phyloP scores from a whole-genome alignment of 2,329 filamentous ascomycete species.

The Microdochium trichocladiopsis region DNA sequence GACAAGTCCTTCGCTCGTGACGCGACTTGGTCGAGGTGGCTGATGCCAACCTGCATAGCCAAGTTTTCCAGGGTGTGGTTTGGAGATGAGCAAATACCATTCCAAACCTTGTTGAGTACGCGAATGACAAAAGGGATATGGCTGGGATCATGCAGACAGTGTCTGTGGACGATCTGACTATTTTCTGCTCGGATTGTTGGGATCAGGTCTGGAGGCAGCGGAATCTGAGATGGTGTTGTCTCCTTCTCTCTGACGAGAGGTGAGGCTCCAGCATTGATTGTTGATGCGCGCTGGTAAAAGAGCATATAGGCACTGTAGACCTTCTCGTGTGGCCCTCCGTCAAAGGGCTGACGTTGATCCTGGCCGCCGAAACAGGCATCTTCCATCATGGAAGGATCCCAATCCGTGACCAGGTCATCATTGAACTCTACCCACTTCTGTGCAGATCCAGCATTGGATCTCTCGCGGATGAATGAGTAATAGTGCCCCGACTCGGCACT shows the following conservation, averaged over 20 bases:
- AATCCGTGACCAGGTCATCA: constrained; percentile 72
- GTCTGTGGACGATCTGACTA: constrained; percentile 63
- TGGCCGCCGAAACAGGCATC: constrained; percentile 73
- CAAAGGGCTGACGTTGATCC: constrained; percentile 45
- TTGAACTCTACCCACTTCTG: constrained; percentile 86
- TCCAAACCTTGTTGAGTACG: constrained; percentile 51
- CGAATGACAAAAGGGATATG: constrained; percentile 62
- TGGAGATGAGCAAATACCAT: constrained; percentile 41
- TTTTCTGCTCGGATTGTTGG: constrained; percentile 67
- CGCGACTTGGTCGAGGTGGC: constrained; percentile 70
- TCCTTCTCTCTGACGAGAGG: constrained; percentile 28
- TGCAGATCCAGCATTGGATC: constrained; percentile 44
- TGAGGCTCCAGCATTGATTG: constrained; percentile 50
- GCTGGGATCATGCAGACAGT: constrained; percentile 70
- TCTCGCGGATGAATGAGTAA: constrained; percentile 88
- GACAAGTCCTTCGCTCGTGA: constrained; percentile 63
- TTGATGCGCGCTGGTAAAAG: constrained; percentile 79
- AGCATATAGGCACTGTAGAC: constrained; percentile 93
- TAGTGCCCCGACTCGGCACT: constrained; percentile 94
- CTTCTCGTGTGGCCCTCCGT: constrained; percentile 52
- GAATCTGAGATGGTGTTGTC: constrained; percentile 34
- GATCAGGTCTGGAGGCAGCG: constrained; percentile 36
- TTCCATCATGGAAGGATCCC: constrained; percentile 68
- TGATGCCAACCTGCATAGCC: constrained; percentile 48
- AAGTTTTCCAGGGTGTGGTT: constrained; percentile 38